Conservation (phyloP, 176 grass and related monocot genomes). For the Leersia perrieri region DNA sequence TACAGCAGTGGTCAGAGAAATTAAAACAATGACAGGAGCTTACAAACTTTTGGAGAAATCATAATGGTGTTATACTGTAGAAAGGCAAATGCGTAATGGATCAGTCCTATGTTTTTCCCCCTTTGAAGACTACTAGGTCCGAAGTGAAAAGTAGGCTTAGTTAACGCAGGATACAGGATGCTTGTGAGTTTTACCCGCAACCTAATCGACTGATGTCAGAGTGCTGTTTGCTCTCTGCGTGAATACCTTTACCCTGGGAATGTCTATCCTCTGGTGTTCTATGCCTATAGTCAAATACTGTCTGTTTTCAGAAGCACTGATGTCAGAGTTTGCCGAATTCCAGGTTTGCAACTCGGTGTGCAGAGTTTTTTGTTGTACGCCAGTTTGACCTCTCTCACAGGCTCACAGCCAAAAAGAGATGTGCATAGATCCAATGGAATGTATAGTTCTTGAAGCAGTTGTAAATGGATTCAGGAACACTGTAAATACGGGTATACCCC, state of each 20-base stretch:
- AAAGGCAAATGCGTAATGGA: neutral
- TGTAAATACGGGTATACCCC: conserved; percentile 7
- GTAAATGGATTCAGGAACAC: conserved; percentile 10
- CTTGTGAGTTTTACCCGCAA: conserved; percentile 3
- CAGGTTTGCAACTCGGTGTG: neutral
- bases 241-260: neutral
- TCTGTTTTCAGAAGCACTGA: neutral
- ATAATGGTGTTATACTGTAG: conserved; percentile 3
- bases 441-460: conserved; percentile 37
- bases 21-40: conserved; percentile 14
- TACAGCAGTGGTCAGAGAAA: neutral
- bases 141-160: neutral
- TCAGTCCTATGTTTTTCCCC: neutral
- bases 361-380: neutral
- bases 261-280: conserved; percentile 30
- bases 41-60: conserved; percentile 2
- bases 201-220: neutral
- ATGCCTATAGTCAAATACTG: conserved; percentile 2
- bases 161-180: neutral
- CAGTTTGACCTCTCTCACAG: neutral
- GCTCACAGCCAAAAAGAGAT: conserved; percentile 4
- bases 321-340: conserved; percentile 11
- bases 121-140: neutral
- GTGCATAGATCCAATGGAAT: conserved; percentile 22
- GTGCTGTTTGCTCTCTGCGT: neutral